phyloP scores from a whole-genome alignment of 768 basidiomycete species.

The Mrakia blollopis region DNA sequence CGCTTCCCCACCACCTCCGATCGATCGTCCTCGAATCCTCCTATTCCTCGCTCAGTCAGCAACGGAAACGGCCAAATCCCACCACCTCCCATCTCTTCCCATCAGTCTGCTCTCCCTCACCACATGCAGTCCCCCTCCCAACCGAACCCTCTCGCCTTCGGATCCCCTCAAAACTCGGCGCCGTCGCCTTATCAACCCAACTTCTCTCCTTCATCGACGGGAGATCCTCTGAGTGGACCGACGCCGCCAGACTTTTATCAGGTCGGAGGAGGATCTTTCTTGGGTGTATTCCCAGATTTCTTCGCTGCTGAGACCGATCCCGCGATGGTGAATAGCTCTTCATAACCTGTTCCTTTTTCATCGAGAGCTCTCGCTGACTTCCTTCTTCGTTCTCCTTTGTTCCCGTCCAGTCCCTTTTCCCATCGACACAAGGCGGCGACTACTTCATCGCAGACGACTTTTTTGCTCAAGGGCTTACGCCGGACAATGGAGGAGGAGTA shows the following conservation, averaged over 20 bases:
- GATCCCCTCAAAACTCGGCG: slow-evolving; percentile 1
- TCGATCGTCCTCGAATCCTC: not conserved
- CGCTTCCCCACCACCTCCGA: not conserved
- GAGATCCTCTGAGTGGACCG: not conserved
- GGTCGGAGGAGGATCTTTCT: slow-evolving; percentile 8
- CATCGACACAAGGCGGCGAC: not conserved
- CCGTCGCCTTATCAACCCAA: not conserved
- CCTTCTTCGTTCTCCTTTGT: too few relatives aligned
- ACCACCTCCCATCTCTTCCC: not conserved
- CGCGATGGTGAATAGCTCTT: not conserved
- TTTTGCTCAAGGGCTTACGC: not conserved
- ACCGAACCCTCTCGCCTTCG: not conserved
- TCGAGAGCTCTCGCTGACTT: not conserved
- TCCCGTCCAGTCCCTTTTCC: not conserved
- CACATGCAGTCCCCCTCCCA: slow-evolving; percentile 11
- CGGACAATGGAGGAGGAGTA: not conserved
- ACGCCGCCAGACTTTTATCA: slow-evolving; percentile 21
- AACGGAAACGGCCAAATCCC: not conserved
- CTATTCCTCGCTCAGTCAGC: not conserved
- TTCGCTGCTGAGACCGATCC: not conserved
- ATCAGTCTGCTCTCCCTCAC: not conserved
- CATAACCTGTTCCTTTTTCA: not conserved
- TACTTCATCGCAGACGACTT: not conserved
- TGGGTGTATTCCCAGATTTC: slow-evolving; percentile 15
- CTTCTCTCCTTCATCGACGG: not conserved